Percentiles rank a stretch among this genome's conserved stretches.
Evolutionary conservation across 495 filamentous ascomycete species (phyloP).

Genomic region (Daldinia bambusicola): DNA sequence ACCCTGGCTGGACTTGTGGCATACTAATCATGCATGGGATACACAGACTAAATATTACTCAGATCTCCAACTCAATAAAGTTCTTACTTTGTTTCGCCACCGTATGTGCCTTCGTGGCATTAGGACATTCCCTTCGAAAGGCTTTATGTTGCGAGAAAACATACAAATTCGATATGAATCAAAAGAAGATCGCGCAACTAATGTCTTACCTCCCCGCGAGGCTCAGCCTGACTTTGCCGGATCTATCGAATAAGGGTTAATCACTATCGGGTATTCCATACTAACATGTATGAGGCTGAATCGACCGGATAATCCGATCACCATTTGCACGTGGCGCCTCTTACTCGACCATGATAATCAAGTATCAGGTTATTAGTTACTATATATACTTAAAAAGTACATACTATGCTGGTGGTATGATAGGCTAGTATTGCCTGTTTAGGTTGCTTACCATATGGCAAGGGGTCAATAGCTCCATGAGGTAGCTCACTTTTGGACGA

Average conservation of each 20-base stretch:
- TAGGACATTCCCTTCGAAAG: not conserved
- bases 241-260: not conserved
- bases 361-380: not conserved
- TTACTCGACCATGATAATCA: not conserved
- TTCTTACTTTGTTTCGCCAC: not conserved
- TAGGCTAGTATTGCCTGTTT: not conserved
- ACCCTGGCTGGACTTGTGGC: not conserved
- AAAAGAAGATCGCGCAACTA: not conserved
- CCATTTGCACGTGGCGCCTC: not conserved
- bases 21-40: not conserved
- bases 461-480: not conserved
- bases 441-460: not conserved
- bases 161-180: too few relatives aligned
- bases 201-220: not conserved
- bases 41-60: not conserved
- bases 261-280: not conserved
- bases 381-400: not conserved
- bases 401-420: not conserved
- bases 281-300: too few relatives aligned
- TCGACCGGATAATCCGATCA: not conserved
- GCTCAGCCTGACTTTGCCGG: not conserved
- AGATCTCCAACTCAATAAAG: not conserved
- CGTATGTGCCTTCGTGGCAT: not conserved
- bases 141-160: too few relatives aligned
- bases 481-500: conserved; percentile 14